Base-by-base conservation (phyloP, 1,139 yeast species). In the Hansenula lynferdii region DNA sequence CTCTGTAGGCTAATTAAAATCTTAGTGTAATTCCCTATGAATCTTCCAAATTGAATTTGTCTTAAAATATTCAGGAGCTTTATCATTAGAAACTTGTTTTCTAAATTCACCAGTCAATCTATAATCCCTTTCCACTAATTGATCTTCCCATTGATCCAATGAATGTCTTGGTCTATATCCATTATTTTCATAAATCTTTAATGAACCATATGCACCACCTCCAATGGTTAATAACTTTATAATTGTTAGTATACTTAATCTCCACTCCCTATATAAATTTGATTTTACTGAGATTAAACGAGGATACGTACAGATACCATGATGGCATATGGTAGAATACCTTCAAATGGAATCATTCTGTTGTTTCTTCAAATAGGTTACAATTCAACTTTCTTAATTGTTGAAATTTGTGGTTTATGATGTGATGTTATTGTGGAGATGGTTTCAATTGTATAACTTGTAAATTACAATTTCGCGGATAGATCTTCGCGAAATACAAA, bases 31-130 rank as follows among this genome's bases (percentile, higher is more conserved):
- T n/a, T n/a, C n/a, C n/a, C n/a, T n/a, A n/a, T n/a, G n/a, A n/a
- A n/a, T n/a, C n/a, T 65, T 66, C 72, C 72, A 67, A 45, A 62
- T 51, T 23, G 78, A 72, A 56, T 73, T 76, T 30, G 75, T 69
- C 60, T 75, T 77, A 65, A 78, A 85, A 35, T 72, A 74, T 47
- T 82, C 90, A 28, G 90, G 89, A 10, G 95, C 95, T 37, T 72
- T 64, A 8, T 90, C 74, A 39, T 72, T 76, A 47, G 77, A 79
- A 37, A 73, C 62, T 59, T 85, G 94, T 20, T 82, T 90, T 56
- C 95, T 72, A 53, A 66, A 69, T 33, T 71, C 70, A 19, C 95
- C 95, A 10, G 95, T 85, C 53, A 85, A 66, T 49, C 89, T 70
- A 57, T 75, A 70, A 60, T 85, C 95, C 56, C 95, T 72, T 50